A percentile compares a stretch with the other conserved stretches of the same genome.
These are phyloP conservation scores for Ceriops tagal DNA, from an alignment of 345 rosid genomes.

Conservation along the genomic window DNA sequence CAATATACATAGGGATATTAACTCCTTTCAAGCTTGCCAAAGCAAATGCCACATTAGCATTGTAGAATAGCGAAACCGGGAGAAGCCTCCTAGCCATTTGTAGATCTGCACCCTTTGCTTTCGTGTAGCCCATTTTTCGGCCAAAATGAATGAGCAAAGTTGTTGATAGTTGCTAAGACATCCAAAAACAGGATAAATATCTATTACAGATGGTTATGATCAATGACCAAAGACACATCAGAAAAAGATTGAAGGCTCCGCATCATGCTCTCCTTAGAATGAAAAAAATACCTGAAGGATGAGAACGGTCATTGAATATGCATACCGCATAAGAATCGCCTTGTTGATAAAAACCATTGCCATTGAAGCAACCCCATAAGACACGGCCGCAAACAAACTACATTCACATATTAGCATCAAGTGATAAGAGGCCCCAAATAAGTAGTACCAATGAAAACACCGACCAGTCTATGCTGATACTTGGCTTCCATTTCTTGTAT, in stretches of 20 bases:
- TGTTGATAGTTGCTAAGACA: slow-evolving; percentile 81
- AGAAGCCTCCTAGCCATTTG: slow-evolving; percentile 72
- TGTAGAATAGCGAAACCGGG: slow-evolving; percentile 81
- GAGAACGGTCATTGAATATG: slow-evolving; percentile 84
- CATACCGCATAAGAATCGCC: slow-evolving; percentile 83
- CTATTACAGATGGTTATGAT: slow-evolving; percentile 2
- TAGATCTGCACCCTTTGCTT: slow-evolving; percentile 55
- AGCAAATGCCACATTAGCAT: slow-evolving; percentile 96
- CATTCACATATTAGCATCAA: slow-evolving; percentile 8
- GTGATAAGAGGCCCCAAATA: too few relatives aligned
- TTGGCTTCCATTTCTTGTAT: too few relatives aligned
- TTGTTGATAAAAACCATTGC: slow-evolving; percentile 98
- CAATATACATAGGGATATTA: slow-evolving; percentile 97
- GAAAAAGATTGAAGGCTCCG: neutral
- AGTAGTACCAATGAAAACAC: too few relatives aligned
- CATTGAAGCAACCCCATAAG: slow-evolving; percentile 94
- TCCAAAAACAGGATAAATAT: slow-evolving; percentile 4
- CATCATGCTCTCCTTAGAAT: neutral
- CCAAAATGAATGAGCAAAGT: slow-evolving; percentile 77
- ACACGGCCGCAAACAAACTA: slow-evolving; percentile 72
- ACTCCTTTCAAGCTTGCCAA: slow-evolving; percentile 98
- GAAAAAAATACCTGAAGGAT: slow-evolving; percentile 59
- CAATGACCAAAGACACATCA: slow-evolving; percentile 5
- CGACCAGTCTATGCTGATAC: too few relatives aligned
- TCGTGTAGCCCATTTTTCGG: slow-evolving; percentile 59